phyloP scores from a whole-genome alignment of 176 grass and related monocot genomes.

The Poa annua region DNA sequence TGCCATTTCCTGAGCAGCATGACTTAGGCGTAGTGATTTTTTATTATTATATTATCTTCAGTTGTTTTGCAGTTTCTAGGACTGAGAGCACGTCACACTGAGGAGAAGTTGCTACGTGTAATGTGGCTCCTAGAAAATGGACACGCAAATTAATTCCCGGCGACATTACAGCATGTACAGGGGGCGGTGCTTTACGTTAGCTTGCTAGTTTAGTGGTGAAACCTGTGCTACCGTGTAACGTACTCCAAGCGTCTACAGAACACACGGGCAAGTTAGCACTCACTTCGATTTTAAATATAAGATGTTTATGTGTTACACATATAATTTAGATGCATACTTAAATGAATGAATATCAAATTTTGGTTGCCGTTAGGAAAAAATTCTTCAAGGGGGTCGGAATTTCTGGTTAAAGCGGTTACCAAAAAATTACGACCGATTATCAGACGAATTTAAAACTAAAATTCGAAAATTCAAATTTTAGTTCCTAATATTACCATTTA shows the following conservation, averaged over 20 bases:
- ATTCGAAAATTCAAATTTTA: too few relatives aligned
- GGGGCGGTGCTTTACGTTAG: slow-evolving; percentile 37
- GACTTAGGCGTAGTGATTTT: neutral
- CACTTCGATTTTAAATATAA: too few relatives aligned
- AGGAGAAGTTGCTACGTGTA: neutral
- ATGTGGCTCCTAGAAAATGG: neutral
- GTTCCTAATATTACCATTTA: too few relatives aligned
- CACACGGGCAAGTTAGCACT: neutral
- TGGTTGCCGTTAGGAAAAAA: too few relatives aligned
- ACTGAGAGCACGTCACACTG: neutral
- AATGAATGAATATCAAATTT: too few relatives aligned
- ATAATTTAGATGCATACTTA: too few relatives aligned
- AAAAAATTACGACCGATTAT: too few relatives aligned
- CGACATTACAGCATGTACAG: neutral
- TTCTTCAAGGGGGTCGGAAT: too few relatives aligned
- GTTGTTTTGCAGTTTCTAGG: neutral
- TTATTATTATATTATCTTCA: neutral
- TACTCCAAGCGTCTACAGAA: neutral
- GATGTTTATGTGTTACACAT: too few relatives aligned
- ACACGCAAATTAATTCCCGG: slow-evolving; percentile 29
- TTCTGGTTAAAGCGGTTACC: too few relatives aligned
- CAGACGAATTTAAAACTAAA: too few relatives aligned
- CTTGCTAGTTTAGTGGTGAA: neutral
- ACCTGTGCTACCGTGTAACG: neutral
- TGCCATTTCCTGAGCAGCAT: neutral